Evolutionary conservation across 2,329 filamentous ascomycete genomes (phyloP), one percentile per base, ranked within the genome.

Genomic region (Phoma sp.): DNA sequence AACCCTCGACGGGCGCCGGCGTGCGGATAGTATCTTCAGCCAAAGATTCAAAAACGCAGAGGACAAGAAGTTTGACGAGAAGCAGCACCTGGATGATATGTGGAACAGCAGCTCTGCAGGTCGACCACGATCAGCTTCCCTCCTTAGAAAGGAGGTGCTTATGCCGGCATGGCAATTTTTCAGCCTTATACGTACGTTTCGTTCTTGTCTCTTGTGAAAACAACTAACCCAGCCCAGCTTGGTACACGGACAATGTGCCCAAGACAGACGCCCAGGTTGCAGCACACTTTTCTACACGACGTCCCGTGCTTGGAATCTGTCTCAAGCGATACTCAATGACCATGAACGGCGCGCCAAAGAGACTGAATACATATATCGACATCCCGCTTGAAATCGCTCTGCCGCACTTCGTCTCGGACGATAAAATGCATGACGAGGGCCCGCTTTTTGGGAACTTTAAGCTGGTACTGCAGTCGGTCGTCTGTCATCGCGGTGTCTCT

Each of bases 131-230:
- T 70, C 72, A 39, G 64, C 66, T 35, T 80, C 78, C 30, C 74
- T 82, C 44, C 75, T 73, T 54, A 70, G 83, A 60, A 96, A 93
- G 69, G 93, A 96, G 66, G 89, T 98, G 11, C 88, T 93, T 54
- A 96, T 98, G 79, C 93, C 93, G 33, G 95, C 95, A 2, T 98
- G 93, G 92, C 93, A 97, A 68, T 96, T 98, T 69, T 98, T 97
- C 77, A 91, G 90, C 67, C 79, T 98, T 24, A 91, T 97, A 65
- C 93, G 89, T 92, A 79, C 77, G 89, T 81, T 1, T 9, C 8
- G 89, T 81, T 1, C 11, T 10, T 8, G 7, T 10, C 23, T 2
- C 22, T 5, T 8, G 2, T 35, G 7, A 5, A 9, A 8, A 18
- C 42, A n/a, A 10, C 66, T 67, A 62, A 69, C 45, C 50, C 24